Conservation (phyloP, 768 basidiomycete species). For the Lactarius sanguifluus region DNA sequence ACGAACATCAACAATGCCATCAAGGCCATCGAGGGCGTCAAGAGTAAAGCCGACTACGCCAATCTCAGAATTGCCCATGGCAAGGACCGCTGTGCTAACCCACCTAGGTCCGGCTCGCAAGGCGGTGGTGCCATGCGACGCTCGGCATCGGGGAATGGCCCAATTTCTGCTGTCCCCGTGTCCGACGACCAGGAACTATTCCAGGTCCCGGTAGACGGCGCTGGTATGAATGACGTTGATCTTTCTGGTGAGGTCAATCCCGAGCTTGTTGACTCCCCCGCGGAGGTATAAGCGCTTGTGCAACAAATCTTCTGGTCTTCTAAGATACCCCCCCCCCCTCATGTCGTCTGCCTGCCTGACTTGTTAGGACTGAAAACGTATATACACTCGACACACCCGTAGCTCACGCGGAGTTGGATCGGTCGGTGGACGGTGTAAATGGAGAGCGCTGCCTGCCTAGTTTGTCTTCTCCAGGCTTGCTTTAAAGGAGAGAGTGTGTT, state of each 20-base stretch:
- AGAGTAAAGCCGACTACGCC: slow-evolving; percentile 87
- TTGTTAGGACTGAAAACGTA: slow-evolving; percentile 23
- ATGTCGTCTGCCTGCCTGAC: slow-evolving; percentile 11
- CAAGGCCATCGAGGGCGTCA: slow-evolving; percentile 97
- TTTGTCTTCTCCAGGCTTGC: slow-evolving; percentile 13
- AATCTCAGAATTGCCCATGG: slow-evolving; percentile 91
- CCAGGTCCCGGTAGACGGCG: slow-evolving; percentile 20
- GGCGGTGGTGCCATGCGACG: slow-evolving; percentile 55
- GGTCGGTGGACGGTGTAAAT: slow-evolving; percentile 23
- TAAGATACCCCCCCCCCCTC: slow-evolving; percentile 23
- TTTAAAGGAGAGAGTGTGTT: slow-evolving; percentile 21
- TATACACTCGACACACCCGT: slow-evolving; percentile 15
- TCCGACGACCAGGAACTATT: slow-evolving; percentile 26
- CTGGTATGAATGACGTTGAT: slow-evolving; percentile 18
- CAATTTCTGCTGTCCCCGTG: slow-evolving; percentile 17
- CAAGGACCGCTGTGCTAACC: slow-evolving; percentile 94
- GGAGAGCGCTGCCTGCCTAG: slow-evolving; percentile 16
- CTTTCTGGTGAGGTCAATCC: slow-evolving; percentile 8
- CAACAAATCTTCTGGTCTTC: neutral
- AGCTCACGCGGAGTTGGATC: slow-evolving; percentile 17
- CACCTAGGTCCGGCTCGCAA: slow-evolving; percentile 80
- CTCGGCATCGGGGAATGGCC: slow-evolving; percentile 46
- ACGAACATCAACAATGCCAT: slow-evolving; percentile 94
- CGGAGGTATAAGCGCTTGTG: slow-evolving; percentile 11
- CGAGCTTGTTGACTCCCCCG: slow-evolving; percentile 20